Evolutionary conservation across 768 basidiomycete genomes (phyloP).

Genomic region (Lanmaoa rubissima): DNA sequence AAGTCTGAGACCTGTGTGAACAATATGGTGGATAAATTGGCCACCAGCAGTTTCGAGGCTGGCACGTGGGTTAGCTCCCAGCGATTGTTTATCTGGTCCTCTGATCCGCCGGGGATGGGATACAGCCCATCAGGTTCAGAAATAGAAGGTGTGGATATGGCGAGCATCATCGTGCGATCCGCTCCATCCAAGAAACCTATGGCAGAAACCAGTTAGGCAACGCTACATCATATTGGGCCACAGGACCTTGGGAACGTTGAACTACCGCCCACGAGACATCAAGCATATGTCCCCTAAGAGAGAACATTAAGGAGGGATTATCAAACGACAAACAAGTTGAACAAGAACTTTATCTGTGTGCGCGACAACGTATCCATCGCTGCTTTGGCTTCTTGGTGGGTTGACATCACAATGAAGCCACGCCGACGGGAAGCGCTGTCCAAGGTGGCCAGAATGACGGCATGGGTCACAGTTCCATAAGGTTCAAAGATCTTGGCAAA

Average conservation of each 20-base stretch:
- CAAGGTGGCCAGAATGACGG: slow-evolving; percentile 79
- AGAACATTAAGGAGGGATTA: slow-evolving; percentile 2
- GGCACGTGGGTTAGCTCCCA: slow-evolving; percentile 39
- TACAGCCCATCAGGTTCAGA: slow-evolving; percentile 26
- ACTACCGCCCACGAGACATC: slow-evolving; percentile 89
- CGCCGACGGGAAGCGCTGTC: slow-evolving; percentile 82
- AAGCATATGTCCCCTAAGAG: slow-evolving; percentile 62
- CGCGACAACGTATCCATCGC: slow-evolving; percentile 69
- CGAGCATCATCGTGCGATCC: slow-evolving; percentile 66
- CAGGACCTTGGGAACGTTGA: slow-evolving; percentile 74
- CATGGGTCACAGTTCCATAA: slow-evolving; percentile 69
- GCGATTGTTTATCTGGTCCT: slow-evolving; percentile 30
- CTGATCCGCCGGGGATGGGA: slow-evolving; percentile 27
- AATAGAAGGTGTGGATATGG: slow-evolving; percentile 41
- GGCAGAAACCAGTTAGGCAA: slow-evolving; percentile 4
- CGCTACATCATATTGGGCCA: not conserved
- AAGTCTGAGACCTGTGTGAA: slow-evolving; percentile 68
- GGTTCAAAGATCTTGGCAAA: slow-evolving; percentile 60
- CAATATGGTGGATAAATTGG: slow-evolving; percentile 61
- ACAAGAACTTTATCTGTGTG: slow-evolving; percentile 62
- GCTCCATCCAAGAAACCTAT: slow-evolving; percentile 80
- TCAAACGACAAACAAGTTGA: not conserved
- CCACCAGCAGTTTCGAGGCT: slow-evolving; percentile 56
- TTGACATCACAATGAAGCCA: slow-evolving; percentile 80
- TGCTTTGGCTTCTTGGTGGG: slow-evolving; percentile 63